Conservation (phyloP, 2,329 filamentous ascomycete species). For the Beauveria caledonica region DNA sequence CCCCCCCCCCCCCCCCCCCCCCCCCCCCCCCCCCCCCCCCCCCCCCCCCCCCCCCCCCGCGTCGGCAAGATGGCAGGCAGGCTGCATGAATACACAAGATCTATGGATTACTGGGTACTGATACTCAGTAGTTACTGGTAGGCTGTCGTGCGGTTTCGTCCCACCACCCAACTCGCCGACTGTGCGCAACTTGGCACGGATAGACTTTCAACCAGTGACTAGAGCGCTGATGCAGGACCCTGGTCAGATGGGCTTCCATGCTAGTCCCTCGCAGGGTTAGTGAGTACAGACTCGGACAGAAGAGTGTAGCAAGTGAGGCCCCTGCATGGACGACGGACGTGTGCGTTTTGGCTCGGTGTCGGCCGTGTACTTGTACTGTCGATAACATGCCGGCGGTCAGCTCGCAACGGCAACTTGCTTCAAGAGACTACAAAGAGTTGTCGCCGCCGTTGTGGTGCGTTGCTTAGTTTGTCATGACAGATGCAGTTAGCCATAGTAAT, state of each 20-base stretch:
- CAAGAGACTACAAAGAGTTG: no score
- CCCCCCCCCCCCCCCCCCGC: no score
- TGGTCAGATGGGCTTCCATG: not conserved
- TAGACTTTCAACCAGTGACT: slow-evolving; percentile 1
- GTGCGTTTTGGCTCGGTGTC: not conserved
- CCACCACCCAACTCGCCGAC: not conserved
- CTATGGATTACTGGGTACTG: not conserved
- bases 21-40: no score
- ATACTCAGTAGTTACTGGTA: not conserved
- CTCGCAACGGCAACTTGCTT: no score
- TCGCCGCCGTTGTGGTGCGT: no score
- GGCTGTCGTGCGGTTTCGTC: not conserved
- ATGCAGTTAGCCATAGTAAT: no score
- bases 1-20: no score
- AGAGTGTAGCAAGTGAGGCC: not conserved
- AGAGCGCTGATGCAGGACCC: not conserved
- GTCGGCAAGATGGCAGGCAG: not conserved
- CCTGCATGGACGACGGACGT: not conserved
- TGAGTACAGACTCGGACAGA: not conserved
- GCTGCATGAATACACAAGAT: slow-evolving; percentile 1
- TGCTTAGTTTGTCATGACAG: no score
- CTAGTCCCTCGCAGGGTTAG: not conserved
- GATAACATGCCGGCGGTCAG: not conserved
- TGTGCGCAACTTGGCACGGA: slow-evolving; percentile 8
- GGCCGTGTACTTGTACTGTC: not conserved